These are phyloP conservation scores for Geranomyces variabilis DNA, from an alignment of 192 early-diverging fungal species.

Conservation along the genomic window DNA sequence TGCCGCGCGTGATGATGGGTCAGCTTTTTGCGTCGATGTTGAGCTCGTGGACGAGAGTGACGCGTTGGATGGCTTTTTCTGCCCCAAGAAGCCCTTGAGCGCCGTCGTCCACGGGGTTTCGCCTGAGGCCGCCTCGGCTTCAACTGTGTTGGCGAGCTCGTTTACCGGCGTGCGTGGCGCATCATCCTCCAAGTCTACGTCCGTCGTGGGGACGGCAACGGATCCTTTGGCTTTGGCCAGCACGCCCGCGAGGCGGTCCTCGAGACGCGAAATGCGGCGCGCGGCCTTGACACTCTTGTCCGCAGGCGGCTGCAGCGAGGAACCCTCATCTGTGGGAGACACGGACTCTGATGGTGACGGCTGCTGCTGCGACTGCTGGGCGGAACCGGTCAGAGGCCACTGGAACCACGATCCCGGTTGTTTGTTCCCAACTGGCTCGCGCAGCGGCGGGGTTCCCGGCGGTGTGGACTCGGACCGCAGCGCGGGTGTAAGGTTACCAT, in stretches of 20 bases:
- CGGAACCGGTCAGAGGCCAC: constrained; percentile 16
- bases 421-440: constrained; percentile 16
- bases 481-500: background rate
- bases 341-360: background rate
- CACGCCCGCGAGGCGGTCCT: constrained; percentile 22
- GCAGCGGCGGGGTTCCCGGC: constrained; percentile 25
- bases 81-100: background rate
- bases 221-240: constrained; percentile 13
- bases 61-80: background rate
- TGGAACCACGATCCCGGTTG: constrained; percentile 23
- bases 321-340: background rate
- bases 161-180: background rate
- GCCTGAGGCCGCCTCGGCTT: background rate
- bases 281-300: constrained; percentile 6
- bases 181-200: background rate
- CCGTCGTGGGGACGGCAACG: constrained; percentile 11
- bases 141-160: background rate
- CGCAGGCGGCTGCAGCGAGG: background rate
- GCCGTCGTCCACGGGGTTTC: background rate
- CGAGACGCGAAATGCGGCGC: constrained; percentile 18
- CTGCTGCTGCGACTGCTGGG: background rate
- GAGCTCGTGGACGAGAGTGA: background rate
- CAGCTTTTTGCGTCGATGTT: background rate
- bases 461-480: constrained; percentile 13
- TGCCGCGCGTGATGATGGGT: background rate